Evolutionary conservation across 495 filamentous ascomycete species (phyloP).

Genomic region (Penicillium paradoxum): DNA sequence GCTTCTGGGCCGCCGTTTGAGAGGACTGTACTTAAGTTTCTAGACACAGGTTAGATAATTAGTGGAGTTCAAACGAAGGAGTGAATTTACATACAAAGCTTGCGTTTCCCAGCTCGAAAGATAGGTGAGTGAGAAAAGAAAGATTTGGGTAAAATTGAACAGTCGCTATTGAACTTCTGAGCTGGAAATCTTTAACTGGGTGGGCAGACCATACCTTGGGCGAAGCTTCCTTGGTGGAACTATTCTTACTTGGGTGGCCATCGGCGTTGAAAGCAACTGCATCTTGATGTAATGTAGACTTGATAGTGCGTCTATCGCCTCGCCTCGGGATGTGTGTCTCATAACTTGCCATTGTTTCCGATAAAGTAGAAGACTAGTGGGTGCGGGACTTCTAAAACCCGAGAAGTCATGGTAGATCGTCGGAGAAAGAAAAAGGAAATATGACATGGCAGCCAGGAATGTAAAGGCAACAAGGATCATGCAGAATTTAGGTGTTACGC

Average conservation of each 20-base stretch:
- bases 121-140: constrained; percentile 19
- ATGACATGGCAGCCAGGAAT: not conserved
- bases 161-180: constrained; percentile 9
- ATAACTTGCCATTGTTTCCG: not conserved
- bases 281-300: not conserved
- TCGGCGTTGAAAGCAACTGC: not conserved
- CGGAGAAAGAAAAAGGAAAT: constrained; percentile 5
- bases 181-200: not conserved
- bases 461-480: not conserved
- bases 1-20: constrained; percentile 16
- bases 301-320: not conserved
- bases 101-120: constrained; percentile 21
- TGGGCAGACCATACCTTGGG: constrained; percentile 1
- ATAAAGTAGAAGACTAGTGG: not conserved
- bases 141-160: constrained; percentile 20
- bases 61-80: not conserved
- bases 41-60: not conserved
- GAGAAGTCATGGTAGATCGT: not conserved
- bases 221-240: not conserved
- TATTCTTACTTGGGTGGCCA: not conserved
- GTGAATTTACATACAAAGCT: constrained; percentile 2
- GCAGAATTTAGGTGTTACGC: not conserved
- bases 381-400: not conserved
- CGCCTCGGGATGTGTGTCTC: not conserved
- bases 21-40: constrained; percentile 13